These are phyloP conservation scores for Hypoxylon sp. DNA, from an alignment of 2,329 filamentous ascomycete genomes.

Conservation along the genomic window DNA sequence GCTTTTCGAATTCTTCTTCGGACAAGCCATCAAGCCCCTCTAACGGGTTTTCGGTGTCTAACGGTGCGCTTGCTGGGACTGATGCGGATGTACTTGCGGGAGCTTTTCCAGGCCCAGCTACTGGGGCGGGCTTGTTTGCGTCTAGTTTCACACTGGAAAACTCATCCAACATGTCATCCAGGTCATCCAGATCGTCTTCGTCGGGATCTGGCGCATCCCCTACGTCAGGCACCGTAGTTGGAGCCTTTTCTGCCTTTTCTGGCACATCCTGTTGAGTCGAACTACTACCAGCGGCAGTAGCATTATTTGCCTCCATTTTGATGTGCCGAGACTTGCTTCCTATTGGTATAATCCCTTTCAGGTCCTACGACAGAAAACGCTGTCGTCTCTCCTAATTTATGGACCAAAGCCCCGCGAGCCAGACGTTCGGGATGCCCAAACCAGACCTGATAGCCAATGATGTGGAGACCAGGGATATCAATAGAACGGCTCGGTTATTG, in stretches of 20 bases:
- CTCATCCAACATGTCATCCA: slow-evolving; percentile 95
- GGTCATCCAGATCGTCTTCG: slow-evolving; percentile 90
- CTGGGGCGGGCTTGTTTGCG: slow-evolving; percentile 57
- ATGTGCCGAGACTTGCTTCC: not conserved
- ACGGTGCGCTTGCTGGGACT: slow-evolving; percentile 30
- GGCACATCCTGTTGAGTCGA: slow-evolving; percentile 36
- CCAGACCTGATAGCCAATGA: slow-evolving; percentile 8
- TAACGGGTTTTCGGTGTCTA: slow-evolving; percentile 47
- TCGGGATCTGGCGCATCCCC: slow-evolving; percentile 87
- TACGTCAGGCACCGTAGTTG: slow-evolving; percentile 50
- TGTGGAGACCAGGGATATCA: slow-evolving; percentile 8
- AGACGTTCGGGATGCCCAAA: slow-evolving; percentile 16
- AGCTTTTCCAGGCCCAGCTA: slow-evolving; percentile 48
- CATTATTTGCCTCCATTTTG: slow-evolving; percentile 46
- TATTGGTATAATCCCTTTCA: not conserved
- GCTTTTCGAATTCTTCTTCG: slow-evolving; percentile 86
- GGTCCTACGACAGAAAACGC: not conserved
- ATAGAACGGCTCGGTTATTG: not conserved
- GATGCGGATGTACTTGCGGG: slow-evolving; percentile 41
- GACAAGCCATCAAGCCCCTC: slow-evolving; percentile 62
- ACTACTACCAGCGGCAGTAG: slow-evolving; percentile 32
- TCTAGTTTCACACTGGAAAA: slow-evolving; percentile 79
- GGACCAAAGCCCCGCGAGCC: slow-evolving; percentile 15
- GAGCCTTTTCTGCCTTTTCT: slow-evolving; percentile 47
- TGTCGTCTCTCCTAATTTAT: slow-evolving; percentile 1